Evolutionary conservation across 768 basidiomycete species (phyloP).

Genomic region (Lactifluus pinguis): DNA sequence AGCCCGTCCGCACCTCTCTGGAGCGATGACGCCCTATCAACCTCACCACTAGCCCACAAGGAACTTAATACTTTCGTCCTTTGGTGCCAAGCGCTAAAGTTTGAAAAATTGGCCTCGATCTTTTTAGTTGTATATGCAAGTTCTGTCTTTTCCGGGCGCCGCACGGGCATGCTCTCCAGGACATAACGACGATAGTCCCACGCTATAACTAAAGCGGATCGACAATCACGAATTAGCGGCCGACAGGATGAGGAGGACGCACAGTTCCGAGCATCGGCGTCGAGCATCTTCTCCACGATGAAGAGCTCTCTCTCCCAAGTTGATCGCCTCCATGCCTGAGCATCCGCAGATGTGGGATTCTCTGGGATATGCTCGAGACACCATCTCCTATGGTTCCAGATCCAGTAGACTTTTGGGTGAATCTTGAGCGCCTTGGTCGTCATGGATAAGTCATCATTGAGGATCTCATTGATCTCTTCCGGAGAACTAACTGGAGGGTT

Average conservation of each 20-base stretch:
- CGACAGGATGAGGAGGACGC: slow-evolving; percentile 24
- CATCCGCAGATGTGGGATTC: slow-evolving; percentile 48
- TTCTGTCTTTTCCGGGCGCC: slow-evolving; percentile 53
- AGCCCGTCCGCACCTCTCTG: slow-evolving; percentile 49
- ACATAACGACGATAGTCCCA: slow-evolving; percentile 94
- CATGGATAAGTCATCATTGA: slow-evolving; percentile 67
- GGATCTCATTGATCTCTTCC: slow-evolving; percentile 49
- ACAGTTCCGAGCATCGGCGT: slow-evolving; percentile 92
- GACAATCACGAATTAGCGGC: neutral
- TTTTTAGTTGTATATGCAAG: slow-evolving; percentile 80
- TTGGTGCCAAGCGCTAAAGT: slow-evolving; percentile 99
- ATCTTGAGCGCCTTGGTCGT: slow-evolving; percentile 73
- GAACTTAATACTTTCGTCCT: slow-evolving; percentile 70
- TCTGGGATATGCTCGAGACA: slow-evolving; percentile 81
- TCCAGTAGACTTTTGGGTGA: slow-evolving; percentile 95
- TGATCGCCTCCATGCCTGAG: slow-evolving; percentile 60
- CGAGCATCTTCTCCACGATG: slow-evolving; percentile 88
- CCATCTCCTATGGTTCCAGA: slow-evolving; percentile 98
- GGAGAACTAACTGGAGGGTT: slow-evolving; percentile 37
- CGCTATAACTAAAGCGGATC: slow-evolving; percentile 59
- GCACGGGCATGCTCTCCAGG: slow-evolving; percentile 56
- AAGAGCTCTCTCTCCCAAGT: slow-evolving; percentile 83
- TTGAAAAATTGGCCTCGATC: slow-evolving; percentile 91
- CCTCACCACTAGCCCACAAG: slow-evolving; percentile 52
- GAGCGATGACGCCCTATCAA: slow-evolving; percentile 45